These are phyloP conservation scores for Chenopodium suecicum DNA, from an alignment of 148 eudicot species.

Conservation along the genomic window DNA sequence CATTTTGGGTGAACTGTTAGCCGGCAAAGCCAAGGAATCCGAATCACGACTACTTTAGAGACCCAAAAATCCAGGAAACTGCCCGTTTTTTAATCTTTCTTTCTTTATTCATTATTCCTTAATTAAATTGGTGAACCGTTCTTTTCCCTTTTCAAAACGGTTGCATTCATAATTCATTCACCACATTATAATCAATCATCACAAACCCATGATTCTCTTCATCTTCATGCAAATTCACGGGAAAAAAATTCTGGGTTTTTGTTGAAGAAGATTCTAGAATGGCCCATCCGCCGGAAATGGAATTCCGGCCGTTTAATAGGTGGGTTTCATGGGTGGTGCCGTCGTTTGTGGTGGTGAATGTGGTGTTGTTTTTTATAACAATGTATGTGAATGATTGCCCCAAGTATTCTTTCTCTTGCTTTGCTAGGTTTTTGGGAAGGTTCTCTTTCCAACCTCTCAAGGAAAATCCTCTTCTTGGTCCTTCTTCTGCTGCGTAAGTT, in stretches of 20 bases:
- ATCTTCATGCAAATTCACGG: not conserved
- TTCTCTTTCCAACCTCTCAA: constrained; percentile 62
- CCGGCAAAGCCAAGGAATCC: constrained; percentile 7
- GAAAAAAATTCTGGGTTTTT: not conserved
- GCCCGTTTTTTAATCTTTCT: not conserved
- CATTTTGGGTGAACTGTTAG: constrained; percentile 3
- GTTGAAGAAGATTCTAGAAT: not conserved
- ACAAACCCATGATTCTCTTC: not conserved
- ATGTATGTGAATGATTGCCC: constrained; percentile 83
- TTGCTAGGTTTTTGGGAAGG: constrained; percentile 42
- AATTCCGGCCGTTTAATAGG: constrained; percentile 40
- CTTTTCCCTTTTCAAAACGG: not conserved
- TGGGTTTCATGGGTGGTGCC: constrained; percentile 70
- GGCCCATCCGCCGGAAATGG: constrained; percentile 20
- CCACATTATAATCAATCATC: not conserved
- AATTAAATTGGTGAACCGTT: not conserved
- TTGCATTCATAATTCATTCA: not conserved
- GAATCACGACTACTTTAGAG: not conserved
- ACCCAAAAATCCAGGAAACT: not conserved
- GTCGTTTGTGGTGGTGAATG: constrained; percentile 35
- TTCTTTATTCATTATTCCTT: too few relatives aligned
- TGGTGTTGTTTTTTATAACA: constrained; percentile 41
- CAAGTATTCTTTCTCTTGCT: constrained; percentile 34
- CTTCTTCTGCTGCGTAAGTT: constrained; percentile 61
- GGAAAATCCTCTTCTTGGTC: constrained; percentile 87